Evolutionary conservation across 805 yeast species (phyloP).

Genomic region (Alloascoidea hylecoeti): DNA sequence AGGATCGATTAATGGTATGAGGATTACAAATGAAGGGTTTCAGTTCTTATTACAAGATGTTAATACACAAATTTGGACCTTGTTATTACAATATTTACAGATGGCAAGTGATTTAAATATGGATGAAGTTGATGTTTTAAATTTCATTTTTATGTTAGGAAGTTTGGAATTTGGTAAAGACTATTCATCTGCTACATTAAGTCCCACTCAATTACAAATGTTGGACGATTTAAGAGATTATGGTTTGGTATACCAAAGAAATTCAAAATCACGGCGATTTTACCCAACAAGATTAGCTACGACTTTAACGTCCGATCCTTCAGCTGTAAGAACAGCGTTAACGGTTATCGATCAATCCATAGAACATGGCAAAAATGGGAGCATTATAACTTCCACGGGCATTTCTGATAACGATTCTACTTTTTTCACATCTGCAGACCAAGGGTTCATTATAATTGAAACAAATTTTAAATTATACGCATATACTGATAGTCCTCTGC

Average conservation of each 20-base stretch:
- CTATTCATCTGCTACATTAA: slow-evolving; percentile 55
- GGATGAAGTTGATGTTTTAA: slow-evolving; percentile 94
- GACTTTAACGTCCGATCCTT: slow-evolving; percentile 74
- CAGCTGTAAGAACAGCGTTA: slow-evolving; percentile 58
- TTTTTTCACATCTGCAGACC: slow-evolving; percentile 7
- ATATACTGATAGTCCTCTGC: slow-evolving; percentile 86
- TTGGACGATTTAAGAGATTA: slow-evolving; percentile 82
- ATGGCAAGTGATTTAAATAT: slow-evolving; percentile 72
- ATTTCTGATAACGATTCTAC: slow-evolving; percentile 11
- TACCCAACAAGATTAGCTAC: slow-evolving; percentile 90
- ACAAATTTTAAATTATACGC: slow-evolving; percentile 91
- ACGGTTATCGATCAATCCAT: slow-evolving; percentile 62
- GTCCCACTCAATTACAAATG: slow-evolving; percentile 75
- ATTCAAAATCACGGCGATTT: slow-evolving; percentile 43
- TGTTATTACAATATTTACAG: slow-evolving; percentile 74
- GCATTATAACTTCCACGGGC: slow-evolving; percentile 6
- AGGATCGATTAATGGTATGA: slow-evolving; percentile 25
- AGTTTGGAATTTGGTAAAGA: slow-evolving; percentile 85
- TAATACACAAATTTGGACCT: slow-evolving; percentile 90
- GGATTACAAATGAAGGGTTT: slow-evolving; percentile 84
- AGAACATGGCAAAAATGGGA: slow-evolving; percentile 8
- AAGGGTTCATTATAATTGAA: slow-evolving; percentile 76
- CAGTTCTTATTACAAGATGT: slow-evolving; percentile 89
- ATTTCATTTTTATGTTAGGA: slow-evolving; percentile 87
- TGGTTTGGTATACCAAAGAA: slow-evolving; percentile 71